Conservation (phyloP, 768 basidiomycete species). For the Trametes meyenii region DNA sequence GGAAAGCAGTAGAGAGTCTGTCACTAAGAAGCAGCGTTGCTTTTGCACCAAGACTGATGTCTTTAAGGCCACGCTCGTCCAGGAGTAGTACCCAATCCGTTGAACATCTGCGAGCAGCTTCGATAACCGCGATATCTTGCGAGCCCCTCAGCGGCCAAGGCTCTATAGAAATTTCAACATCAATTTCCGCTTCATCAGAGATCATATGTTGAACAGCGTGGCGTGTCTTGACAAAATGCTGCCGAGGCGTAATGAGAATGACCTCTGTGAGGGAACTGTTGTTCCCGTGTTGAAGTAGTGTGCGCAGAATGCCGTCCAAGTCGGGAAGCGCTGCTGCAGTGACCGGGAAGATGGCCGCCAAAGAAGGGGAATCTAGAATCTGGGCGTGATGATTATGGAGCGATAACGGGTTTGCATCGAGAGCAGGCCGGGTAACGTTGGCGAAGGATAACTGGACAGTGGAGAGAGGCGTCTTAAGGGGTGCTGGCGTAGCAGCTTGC, state of each 20-base stretch:
- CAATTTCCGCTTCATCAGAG: constrained; percentile 26
- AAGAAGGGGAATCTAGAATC: not conserved
- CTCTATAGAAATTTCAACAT: constrained; percentile 48
- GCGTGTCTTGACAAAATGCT: constrained; percentile 39
- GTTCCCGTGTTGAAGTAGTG: constrained; percentile 41
- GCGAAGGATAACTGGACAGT: not conserved
- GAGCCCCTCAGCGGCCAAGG: constrained; percentile 33
- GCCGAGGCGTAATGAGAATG: constrained; percentile 48
- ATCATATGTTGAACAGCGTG: constrained; percentile 39
- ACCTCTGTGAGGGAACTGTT: constrained; percentile 43
- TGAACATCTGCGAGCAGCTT: constrained; percentile 40
- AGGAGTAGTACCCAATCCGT: constrained; percentile 57
- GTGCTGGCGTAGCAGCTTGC: not conserved
- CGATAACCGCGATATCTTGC: constrained; percentile 36
- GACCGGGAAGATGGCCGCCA: constrained; percentile 47
- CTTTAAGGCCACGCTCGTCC: constrained; percentile 47
- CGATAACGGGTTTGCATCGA: not conserved
- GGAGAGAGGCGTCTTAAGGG: not conserved
- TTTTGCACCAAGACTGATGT: constrained; percentile 38
- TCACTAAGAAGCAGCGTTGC: constrained; percentile 42
- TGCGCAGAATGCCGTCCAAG: constrained; percentile 40
- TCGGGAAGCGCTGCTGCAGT: constrained; percentile 36
- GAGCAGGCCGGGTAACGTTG: not conserved
- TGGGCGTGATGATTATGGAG: not conserved
- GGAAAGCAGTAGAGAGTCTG: constrained; percentile 41